These are phyloP conservation scores for Annulohypoxylon bovei DNA, from an alignment of 495 filamentous ascomycete species.

Conservation along the genomic window DNA sequence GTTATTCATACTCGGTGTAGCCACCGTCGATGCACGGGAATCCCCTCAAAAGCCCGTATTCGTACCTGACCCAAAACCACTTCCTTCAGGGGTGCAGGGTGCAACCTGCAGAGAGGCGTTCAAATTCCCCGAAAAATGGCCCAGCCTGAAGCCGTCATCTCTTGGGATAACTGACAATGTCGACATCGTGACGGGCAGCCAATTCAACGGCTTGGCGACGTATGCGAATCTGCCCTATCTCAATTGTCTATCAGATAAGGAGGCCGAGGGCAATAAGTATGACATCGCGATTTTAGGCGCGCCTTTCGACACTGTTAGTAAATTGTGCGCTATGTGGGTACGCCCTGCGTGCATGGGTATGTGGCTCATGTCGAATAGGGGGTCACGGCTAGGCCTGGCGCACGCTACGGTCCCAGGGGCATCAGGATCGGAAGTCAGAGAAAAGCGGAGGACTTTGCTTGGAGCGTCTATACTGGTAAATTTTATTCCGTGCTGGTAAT, in stretches of 20 bases:
- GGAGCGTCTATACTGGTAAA: constrained; percentile 48
- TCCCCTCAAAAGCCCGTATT: constrained; percentile 29
- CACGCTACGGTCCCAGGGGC: constrained; percentile 82
- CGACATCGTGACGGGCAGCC: constrained; percentile 45
- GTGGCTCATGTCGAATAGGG: constrained; percentile 33
- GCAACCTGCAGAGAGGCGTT: background rate
- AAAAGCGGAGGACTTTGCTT: constrained; percentile 37
- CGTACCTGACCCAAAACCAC: background rate
- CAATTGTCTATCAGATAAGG: constrained; percentile 76
- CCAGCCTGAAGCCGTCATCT: constrained; percentile 19
- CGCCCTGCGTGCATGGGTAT: background rate
- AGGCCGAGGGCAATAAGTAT: constrained; percentile 68
- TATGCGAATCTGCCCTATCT: constrained; percentile 82
- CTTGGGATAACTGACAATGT: constrained; percentile 33
- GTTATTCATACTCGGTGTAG: constrained; percentile 6
- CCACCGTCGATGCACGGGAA: constrained; percentile 27
- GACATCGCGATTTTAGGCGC: constrained; percentile 85
- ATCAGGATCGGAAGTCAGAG: constrained; percentile 74
- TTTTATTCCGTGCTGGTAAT: background rate
- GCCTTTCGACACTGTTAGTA: constrained; percentile 61
- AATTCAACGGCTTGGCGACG: constrained; percentile 75
- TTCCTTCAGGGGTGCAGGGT: background rate
- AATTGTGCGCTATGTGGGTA: background rate
- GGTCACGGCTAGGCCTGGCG: constrained; percentile 69
- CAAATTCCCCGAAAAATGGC: constrained; percentile 4